Percentiles rank a stretch among this genome's conserved stretches.
These are phyloP conservation scores for Lecanicillium sp. DNA, from an alignment of 2,329 filamentous ascomycete species.

Conservation along the genomic window DNA sequence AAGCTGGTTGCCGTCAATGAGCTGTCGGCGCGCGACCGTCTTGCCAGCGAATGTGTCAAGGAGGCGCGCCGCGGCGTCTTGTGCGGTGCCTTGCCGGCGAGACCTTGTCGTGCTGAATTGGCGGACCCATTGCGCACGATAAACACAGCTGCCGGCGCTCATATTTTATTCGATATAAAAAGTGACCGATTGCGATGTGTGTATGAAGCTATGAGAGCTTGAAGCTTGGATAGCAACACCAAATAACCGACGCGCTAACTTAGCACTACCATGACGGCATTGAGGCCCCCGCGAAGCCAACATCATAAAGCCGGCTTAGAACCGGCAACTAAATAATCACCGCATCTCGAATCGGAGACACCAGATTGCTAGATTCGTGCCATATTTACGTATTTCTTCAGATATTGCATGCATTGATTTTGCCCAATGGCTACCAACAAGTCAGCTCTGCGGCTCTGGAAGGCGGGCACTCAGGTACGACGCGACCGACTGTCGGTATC, in stretches of 20 bases:
- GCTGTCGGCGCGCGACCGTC: slow-evolving; percentile 33
- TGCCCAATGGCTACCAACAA: slow-evolving; percentile 3
- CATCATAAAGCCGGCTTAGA: slow-evolving; percentile 10
- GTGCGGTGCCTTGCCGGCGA: neutral
- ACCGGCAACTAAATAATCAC: neutral
- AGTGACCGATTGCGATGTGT: too few relatives aligned
- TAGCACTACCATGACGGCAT: neutral
- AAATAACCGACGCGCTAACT: slow-evolving; percentile 6
- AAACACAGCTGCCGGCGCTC: neutral
- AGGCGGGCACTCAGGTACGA: slow-evolving; percentile 4
- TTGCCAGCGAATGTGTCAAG: slow-evolving; percentile 25
- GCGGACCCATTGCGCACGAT: neutral
- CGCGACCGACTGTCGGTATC: neutral
- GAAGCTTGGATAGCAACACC: neutral
- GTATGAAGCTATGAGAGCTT: too few relatives aligned
- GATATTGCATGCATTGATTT: neutral
- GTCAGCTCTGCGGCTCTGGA: slow-evolving; percentile 6
- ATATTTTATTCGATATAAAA: neutral
- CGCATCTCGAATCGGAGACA: neutral
- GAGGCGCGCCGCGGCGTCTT: slow-evolving; percentile 28
- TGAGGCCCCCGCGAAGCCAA: neutral
- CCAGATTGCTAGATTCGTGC: neutral
- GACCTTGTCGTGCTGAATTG: neutral
- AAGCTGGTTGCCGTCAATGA: slow-evolving; percentile 57
- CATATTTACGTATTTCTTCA: neutral